Conservation (phyloP, 371 early-diverging fungal genomes). For the Zychaea mexicana region DNA sequence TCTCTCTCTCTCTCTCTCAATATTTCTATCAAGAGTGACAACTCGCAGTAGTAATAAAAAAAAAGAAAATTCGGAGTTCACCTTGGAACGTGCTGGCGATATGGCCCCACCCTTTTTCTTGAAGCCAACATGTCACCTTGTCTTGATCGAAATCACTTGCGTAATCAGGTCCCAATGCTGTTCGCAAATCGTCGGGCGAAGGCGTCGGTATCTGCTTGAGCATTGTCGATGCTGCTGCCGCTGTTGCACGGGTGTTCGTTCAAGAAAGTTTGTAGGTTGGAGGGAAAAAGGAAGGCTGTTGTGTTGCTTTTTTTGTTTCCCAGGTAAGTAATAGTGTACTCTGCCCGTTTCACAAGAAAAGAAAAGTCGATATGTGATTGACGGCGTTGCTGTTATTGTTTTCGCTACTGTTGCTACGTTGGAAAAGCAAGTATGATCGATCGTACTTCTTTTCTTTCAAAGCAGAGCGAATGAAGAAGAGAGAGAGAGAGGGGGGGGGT, state of each 20-base stretch:
- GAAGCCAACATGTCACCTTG: constrained; percentile 41
- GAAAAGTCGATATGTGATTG: neutral
- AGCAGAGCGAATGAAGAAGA: neutral
- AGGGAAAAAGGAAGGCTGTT: neutral
- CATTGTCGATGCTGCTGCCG: constrained; percentile 2
- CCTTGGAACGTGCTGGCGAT: constrained; percentile 45
- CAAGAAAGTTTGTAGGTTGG: neutral
- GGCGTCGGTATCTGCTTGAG: constrained; percentile 35
- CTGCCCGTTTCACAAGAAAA: neutral
- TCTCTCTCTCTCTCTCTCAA: no score
- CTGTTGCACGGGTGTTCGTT: neutral
- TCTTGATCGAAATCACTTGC: constrained; percentile 38
- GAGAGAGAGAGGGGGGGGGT: neutral
- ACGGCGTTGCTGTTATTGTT: no score
- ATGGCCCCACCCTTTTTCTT: constrained; percentile 47
- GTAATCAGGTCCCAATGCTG: constrained; percentile 24
- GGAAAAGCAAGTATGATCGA: no score
- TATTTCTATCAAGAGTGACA: neutral
- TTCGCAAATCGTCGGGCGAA: constrained; percentile 17
- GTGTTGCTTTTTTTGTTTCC: neutral
- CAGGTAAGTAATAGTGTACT: no score
- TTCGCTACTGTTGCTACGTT: neutral
- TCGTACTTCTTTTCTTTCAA: no score
- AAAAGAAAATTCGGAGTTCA: constrained; percentile 18
- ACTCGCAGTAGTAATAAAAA: neutral